These are phyloP conservation scores for Colletotrichum aenigma DNA, from an alignment of 2,329 filamentous ascomycete genomes.

Conservation along the genomic window DNA sequence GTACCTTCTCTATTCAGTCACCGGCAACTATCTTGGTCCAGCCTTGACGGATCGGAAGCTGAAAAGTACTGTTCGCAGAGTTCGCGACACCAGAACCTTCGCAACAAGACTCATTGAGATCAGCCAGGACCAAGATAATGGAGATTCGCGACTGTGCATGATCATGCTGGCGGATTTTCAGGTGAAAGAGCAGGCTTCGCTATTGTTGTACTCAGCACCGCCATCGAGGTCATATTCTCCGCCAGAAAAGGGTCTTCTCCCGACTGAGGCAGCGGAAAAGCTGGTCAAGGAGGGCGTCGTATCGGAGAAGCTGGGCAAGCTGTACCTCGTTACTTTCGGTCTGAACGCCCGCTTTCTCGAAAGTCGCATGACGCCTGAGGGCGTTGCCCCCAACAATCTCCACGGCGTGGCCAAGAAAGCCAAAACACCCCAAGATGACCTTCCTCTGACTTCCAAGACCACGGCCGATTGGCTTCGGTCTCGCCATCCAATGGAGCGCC, in stretches of 20 bases:
- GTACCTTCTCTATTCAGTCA: constrained; percentile 48
- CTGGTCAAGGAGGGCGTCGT: constrained; percentile 28
- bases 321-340: constrained; percentile 31
- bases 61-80: constrained; percentile 35
- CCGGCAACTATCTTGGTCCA: constrained; percentile 52
- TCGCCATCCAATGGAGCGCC: constrained; percentile 19
- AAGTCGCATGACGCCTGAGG: constrained; percentile 37
- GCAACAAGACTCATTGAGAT: constrained; percentile 50
- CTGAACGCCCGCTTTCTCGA: constrained; percentile 36
- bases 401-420: constrained; percentile 42
- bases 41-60: constrained; percentile 43
- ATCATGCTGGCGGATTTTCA: constrained; percentile 53
- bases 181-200: constrained; percentile 34
- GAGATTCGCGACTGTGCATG: constrained; percentile 40
- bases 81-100: constrained; percentile 51
- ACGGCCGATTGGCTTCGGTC: constrained; percentile 47
- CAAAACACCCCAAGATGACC: constrained; percentile 33
- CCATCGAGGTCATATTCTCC: constrained; percentile 34
- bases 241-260: constrained; percentile 27
- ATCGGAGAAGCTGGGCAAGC: constrained; percentile 23
- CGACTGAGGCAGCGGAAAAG: constrained; percentile 11
- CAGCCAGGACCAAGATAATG: constrained; percentile 41
- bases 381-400: constrained; percentile 48
- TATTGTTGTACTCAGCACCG: constrained; percentile 41
- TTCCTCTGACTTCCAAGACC: constrained; percentile 34